A percentile compares a stretch with the other conserved stretches of the same genome.
Evolutionary conservation across 2,329 filamentous ascomycete genomes (phyloP).

Genomic region (Botrytis pseudocinerea): DNA sequence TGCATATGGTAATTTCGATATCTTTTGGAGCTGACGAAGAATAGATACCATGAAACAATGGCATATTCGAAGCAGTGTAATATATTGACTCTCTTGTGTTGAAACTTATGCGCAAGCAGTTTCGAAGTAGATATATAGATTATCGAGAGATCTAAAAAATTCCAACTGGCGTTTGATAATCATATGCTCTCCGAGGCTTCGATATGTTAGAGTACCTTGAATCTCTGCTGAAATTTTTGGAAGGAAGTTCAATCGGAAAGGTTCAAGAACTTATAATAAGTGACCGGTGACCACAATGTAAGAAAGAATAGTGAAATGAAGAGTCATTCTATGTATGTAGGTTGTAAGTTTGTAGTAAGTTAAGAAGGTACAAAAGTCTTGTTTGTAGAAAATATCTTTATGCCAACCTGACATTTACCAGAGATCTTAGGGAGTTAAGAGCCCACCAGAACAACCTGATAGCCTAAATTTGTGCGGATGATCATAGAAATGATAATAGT

Average conservation of each 20-base stretch:
- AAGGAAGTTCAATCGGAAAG: background rate
- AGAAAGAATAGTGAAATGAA: background rate
- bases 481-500: background rate
- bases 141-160: background rate
- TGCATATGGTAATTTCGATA: background rate
- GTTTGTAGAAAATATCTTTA: background rate
- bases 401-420: background rate
- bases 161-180: background rate
- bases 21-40: slow-evolving; percentile 4
- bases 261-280: background rate
- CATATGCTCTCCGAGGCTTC: background rate
- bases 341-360: background rate
- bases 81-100: background rate
- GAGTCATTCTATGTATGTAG: background rate
- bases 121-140: background rate
- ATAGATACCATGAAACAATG: slow-evolving; percentile 7
- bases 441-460: background rate
- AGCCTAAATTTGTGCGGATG: background rate
- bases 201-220: rapidly evolving
- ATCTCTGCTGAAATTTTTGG: too few species aligned
- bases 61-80: background rate
- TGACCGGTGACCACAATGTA: background rate
- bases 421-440: background rate
- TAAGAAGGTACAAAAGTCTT: too few species aligned
- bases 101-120: background rate